phyloP scores from a whole-genome alignment of 352 stramenopile species.

The Phytophthora sp. region DNA sequence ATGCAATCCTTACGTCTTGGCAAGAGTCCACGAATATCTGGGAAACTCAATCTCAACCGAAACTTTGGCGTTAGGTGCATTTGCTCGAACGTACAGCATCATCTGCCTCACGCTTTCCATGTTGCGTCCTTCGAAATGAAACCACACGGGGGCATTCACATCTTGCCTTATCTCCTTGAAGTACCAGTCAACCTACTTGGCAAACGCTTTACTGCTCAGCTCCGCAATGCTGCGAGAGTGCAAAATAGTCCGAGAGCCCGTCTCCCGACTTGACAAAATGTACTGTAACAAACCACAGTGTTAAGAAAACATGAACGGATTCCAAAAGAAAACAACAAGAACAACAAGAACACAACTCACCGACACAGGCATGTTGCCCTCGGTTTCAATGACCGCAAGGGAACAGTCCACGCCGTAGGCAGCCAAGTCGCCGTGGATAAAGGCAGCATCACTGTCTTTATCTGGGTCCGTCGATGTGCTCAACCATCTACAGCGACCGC shows the following conservation, averaged over 20 bases:
- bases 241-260: conserved; percentile 72
- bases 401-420: conserved; percentile 57
- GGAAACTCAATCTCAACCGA: conserved; percentile 76
- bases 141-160: conserved; percentile 35
- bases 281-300: conserved; percentile 42
- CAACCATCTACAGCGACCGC: conserved; percentile 58
- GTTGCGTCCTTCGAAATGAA: conserved; percentile 81
- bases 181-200: conserved; percentile 24
- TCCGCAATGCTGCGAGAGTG: conserved; percentile 68
- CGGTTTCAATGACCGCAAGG: conserved; percentile 36
- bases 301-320: not conserved
- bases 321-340: not conserved
- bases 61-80: conserved; percentile 27
- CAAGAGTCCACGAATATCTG: conserved; percentile 65
- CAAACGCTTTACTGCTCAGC: conserved; percentile 52
- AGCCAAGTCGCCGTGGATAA: conserved; percentile 53
- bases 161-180: conserved; percentile 11
- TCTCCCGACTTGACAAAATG: conserved; percentile 69
- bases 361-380: conserved; percentile 68
- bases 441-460: conserved; percentile 58
- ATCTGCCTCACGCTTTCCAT: conserved; percentile 64
- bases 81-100: conserved; percentile 51
- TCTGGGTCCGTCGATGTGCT: conserved; percentile 61
- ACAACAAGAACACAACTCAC: conserved; percentile 36
- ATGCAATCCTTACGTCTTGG: conserved; percentile 46